Conservation (phyloP, 192 early-diverging fungal species). For the Podila verticillata region DNA sequence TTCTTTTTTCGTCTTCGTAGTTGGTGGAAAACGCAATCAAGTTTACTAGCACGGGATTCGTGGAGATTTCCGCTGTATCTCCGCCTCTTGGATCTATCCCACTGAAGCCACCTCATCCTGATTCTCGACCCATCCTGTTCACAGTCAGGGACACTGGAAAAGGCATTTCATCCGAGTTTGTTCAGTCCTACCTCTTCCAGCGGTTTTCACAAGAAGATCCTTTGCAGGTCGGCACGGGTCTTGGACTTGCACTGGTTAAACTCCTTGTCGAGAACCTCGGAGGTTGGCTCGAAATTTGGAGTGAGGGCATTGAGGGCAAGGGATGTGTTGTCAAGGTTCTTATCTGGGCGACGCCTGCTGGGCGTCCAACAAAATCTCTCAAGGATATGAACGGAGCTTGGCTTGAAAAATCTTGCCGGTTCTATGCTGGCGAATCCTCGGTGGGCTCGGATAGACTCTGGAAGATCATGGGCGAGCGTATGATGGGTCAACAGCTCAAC, state of each 20-base stretch:
- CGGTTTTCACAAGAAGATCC: conserved; percentile 63
- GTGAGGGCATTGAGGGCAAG: conserved; percentile 46
- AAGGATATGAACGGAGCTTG: conserved; percentile 28
- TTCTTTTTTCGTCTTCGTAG: conserved; percentile 8
- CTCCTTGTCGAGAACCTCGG: conserved; percentile 55
- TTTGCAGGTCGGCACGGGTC: conserved; percentile 56
- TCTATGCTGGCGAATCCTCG: conserved; percentile 27
- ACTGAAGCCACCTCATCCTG: conserved; percentile 24
- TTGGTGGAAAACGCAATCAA: conserved; percentile 59
- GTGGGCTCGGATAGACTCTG: conserved; percentile 34
- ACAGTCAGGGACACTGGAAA: conserved; percentile 60
- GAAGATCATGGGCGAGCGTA: conserved; percentile 36
- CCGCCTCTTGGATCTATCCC: conserved; percentile 14
- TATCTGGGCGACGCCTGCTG: conserved; percentile 35
- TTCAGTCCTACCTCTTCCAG: conserved; percentile 52
- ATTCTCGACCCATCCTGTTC: conserved; percentile 47
- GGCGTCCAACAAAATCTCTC: conserved; percentile 19
- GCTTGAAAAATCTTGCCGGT: conserved; percentile 31
- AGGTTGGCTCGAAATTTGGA: conserved; percentile 56
- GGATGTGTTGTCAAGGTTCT: conserved; percentile 44
- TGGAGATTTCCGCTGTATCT: conserved; percentile 51
- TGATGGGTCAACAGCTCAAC: conserved; percentile 45
- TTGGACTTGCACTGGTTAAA: conserved; percentile 57
- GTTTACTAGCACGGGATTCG: conserved; percentile 60
- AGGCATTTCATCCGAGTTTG: conserved; percentile 57